phyloP scores from a whole-genome alignment of 2,329 filamentous ascomycete genomes.

The Remersonia thermophila region DNA sequence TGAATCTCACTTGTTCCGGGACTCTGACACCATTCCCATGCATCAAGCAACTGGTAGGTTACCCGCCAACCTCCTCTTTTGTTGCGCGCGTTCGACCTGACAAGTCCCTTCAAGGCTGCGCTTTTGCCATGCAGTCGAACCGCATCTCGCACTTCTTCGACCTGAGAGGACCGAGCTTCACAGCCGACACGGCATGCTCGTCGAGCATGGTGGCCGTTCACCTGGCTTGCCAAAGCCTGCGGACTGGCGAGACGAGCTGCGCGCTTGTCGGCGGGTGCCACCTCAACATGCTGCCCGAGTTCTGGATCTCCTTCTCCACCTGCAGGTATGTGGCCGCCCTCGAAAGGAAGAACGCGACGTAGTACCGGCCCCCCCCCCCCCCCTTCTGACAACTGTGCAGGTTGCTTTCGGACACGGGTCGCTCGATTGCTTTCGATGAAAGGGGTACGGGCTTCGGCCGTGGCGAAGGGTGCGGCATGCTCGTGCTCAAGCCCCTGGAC shows the following conservation, averaged over 20 bases:
- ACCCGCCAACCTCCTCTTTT: not conserved
- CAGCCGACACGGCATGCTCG: slow-evolving; percentile 40
- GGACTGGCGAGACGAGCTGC: slow-evolving; percentile 31
- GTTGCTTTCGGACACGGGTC: slow-evolving; percentile 39
- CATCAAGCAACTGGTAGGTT: slow-evolving; percentile 37
- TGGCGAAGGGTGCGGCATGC: slow-evolving; percentile 44
- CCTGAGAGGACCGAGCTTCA: slow-evolving; percentile 39
- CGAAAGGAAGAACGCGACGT: too few relatives aligned
- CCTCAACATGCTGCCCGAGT: slow-evolving; percentile 35
- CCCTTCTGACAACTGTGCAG: slow-evolving; percentile 17
- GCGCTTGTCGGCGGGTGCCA: slow-evolving; percentile 37
- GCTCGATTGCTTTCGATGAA: slow-evolving; percentile 39
- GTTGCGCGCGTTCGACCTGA: not conserved
- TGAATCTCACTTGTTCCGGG: slow-evolving; percentile 31
- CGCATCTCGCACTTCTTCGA: slow-evolving; percentile 44
- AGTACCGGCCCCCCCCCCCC: too few relatives aligned
- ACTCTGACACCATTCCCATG: slow-evolving; percentile 36
- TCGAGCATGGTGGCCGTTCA: slow-evolving; percentile 39
- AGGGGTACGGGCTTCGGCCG: slow-evolving; percentile 46
- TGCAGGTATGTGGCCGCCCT: slow-evolving; percentile 30
- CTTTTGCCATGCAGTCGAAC: slow-evolving; percentile 41
- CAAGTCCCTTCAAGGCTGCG: slow-evolving; percentile 24
- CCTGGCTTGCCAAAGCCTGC: slow-evolving; percentile 36
- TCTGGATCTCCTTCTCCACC: slow-evolving; percentile 33
- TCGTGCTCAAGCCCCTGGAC: slow-evolving; percentile 45